Conservation (phyloP, 306 rosid species). For the Acacia acuminata region DNA sequence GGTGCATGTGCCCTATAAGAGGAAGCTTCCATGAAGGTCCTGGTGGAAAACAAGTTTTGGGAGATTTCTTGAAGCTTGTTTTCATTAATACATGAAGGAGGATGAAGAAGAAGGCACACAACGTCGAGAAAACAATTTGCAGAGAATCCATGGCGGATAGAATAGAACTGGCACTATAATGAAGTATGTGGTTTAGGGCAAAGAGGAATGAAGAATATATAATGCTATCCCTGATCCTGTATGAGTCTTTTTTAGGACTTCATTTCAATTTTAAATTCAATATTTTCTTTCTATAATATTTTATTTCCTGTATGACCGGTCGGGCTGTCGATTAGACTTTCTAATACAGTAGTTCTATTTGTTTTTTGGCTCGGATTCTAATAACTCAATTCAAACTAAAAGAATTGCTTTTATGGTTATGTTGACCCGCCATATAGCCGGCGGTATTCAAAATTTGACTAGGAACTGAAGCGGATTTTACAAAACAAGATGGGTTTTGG, state of each 20-base stretch:
- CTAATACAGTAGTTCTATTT: too few relatives aligned
- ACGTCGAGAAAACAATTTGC: background rate
- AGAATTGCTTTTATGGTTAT: too few relatives aligned
- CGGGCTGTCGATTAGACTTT: too few relatives aligned
- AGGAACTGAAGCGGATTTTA: too few relatives aligned
- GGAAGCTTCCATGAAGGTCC: conserved; percentile 33
- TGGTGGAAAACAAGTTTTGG: conserved; percentile 18
- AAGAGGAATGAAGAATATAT: background rate
- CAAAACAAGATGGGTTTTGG: too few relatives aligned
- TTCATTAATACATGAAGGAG: background rate
- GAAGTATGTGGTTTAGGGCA: background rate
- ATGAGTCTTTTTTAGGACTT: background rate
- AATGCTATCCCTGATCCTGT: background rate
- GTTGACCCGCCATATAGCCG: too few relatives aligned
- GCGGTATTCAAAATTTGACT: too few relatives aligned
- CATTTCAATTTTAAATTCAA: too few relatives aligned
- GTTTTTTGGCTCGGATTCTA: too few relatives aligned
- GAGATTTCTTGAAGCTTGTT: background rate
- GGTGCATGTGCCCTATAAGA: conserved; percentile 28
- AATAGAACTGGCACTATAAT: background rate
- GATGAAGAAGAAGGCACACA: background rate
- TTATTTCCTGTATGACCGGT: background rate
- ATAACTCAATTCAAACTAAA: too few relatives aligned
- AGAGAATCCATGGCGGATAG: background rate
- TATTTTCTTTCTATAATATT: too few relatives aligned